Conservation (phyloP, 2,329 filamentous ascomycete species). For the Keithomyces neogunnii region DNA sequence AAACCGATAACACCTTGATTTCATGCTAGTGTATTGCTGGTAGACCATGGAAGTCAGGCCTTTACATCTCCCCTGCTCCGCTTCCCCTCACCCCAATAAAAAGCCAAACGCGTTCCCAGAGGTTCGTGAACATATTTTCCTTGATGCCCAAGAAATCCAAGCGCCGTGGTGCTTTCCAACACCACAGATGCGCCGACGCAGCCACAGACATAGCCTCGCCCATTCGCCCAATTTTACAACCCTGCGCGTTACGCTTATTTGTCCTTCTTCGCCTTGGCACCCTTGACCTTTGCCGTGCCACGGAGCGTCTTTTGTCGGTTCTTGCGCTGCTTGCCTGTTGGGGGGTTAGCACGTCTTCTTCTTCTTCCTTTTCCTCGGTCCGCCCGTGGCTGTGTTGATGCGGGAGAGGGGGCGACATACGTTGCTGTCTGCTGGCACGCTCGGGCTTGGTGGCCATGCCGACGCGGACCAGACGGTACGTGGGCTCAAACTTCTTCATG, state of each 20-base stretch:
- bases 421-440: constrained; percentile 97
- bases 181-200: constrained; percentile 13
- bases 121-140: constrained; percentile 16
- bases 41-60: constrained; percentile 19
- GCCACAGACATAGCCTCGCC: constrained; percentile 12
- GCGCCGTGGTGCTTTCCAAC: constrained; percentile 19
- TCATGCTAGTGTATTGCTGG: constrained; percentile 32
- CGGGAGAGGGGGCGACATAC: constrained; percentile 54
- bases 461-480: constrained; percentile 92
- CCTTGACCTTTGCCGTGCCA: constrained; percentile 97
- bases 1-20: constrained; percentile 34
- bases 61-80: not conserved
- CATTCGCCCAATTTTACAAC: constrained; percentile 22
- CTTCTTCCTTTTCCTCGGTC: not conserved
- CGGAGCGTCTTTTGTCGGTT: constrained; percentile 99
- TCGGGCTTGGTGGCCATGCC: constrained; percentile 91
- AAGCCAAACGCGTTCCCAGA: constrained; percentile 12
- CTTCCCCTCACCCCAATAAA: not conserved
- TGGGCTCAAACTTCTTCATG: constrained; percentile 99
- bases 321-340: constrained; percentile 98
- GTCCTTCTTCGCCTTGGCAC: constrained; percentile 89
- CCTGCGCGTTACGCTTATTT: constrained; percentile 51
- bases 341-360: not conserved
- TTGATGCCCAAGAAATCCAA: constrained; percentile 13
- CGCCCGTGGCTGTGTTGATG: not conserved